These are phyloP conservation scores for Phialocephala sp. DNA, from an alignment of 2,329 filamentous ascomycete species.

Conservation along the genomic window DNA sequence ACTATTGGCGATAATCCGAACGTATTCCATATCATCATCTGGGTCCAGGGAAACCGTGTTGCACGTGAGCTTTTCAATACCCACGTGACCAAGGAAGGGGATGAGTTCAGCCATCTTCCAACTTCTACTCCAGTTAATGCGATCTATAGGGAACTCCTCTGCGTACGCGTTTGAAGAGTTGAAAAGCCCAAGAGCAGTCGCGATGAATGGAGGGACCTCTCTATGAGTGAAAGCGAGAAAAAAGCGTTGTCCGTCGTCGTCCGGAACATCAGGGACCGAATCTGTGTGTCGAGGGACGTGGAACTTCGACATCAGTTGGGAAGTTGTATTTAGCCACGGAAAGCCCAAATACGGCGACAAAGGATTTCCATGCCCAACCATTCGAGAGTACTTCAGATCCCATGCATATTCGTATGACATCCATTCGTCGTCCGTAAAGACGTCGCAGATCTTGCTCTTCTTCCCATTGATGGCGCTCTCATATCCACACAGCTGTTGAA, in stretches of 20 bases:
- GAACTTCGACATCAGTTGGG: slow-evolving; percentile 50
- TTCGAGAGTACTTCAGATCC: slow-evolving; percentile 69
- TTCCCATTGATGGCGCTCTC: slow-evolving; percentile 67
- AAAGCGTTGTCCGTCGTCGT: slow-evolving; percentile 57
- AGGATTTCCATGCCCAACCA: slow-evolving; percentile 66
- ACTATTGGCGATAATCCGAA: slow-evolving; percentile 57
- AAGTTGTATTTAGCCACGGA: slow-evolving; percentile 70
- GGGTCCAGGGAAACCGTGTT: slow-evolving; percentile 57
- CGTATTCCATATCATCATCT: slow-evolving; percentile 54
- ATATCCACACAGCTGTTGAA: slow-evolving; percentile 71
- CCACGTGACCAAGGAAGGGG: slow-evolving; percentile 70
- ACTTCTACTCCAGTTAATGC: slow-evolving; percentile 65
- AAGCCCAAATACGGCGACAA: slow-evolving; percentile 64
- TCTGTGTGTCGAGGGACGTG: slow-evolving; percentile 28
- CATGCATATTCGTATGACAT: slow-evolving; percentile 70
- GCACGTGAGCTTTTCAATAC: slow-evolving; percentile 69
- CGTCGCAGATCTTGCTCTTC: slow-evolving; percentile 64
- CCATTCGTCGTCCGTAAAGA: slow-evolving; percentile 67
- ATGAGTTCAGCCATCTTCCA: slow-evolving; percentile 69
- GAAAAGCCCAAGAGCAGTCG: slow-evolving; percentile 72
- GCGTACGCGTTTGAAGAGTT: slow-evolving; percentile 69
- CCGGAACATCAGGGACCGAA: slow-evolving; percentile 22
- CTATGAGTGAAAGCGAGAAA: slow-evolving; percentile 74
- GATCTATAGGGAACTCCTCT: slow-evolving; percentile 66
- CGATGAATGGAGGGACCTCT: slow-evolving; percentile 69